Evolutionary conservation across 805 yeast species (phyloP), one percentile per base, ranked within the genome.

Genomic region (Zygoascus biomembranicola): DNA sequence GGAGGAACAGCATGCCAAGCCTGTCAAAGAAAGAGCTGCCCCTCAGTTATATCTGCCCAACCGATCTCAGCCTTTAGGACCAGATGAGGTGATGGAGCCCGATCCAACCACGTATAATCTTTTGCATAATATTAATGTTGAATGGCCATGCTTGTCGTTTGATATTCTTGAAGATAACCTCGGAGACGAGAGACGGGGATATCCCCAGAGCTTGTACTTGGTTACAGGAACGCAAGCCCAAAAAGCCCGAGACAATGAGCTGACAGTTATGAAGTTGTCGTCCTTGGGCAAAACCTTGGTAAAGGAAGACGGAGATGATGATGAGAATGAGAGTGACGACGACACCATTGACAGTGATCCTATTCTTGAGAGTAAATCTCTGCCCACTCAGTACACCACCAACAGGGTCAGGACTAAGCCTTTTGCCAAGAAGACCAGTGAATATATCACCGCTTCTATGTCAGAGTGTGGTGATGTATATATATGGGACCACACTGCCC

Each of bases 81-180:
- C 96, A 1, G 96, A 89, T 72, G 98, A 94, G 73, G 95, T 86
- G 11, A 76, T 94, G 66, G 97, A 92, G 72, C 96, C 98, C 1
- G 99, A 94, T 71, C 96, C 96, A 46, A 75, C 90, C 8, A 97
- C 92, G 2, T 94, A 94, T 68, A 96, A 92, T 64, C 94, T 94
- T 98, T 73, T 94, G 54, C 99, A 94, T 69, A 87, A 87, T 63
- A 88, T 92, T 55, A 87, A 87, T 68, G 73, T 92, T 69, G 95
- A 96, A 63, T 94, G 98, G 98, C 98, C 99, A 11, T 90, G 97
- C 72, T 73, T 94, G 66, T 89, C 97, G 2, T 75, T 94, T 56
- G 98, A 92, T 65, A 73, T 94, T 19, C 72, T 94, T 51, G 96
- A 96, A 5, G 99, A 94, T 67, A 74, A 75, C 51, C 74, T 87